Evolutionary conservation across 192 early-diverging fungal species (phyloP).

Genomic region (Phycomyces blakesleeanus): DNA sequence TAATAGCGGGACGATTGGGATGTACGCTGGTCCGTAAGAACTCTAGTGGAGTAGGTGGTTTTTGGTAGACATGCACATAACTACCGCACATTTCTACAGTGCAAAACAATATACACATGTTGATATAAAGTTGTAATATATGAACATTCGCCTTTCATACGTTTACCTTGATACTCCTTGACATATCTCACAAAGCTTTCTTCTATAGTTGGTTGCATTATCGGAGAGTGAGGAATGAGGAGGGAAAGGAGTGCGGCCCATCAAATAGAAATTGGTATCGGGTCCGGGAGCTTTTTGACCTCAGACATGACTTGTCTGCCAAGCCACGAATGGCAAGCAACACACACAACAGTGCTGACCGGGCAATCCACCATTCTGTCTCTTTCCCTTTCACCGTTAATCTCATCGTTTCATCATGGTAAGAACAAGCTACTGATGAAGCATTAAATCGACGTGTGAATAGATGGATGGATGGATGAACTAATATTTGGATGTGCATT

Average conservation of each 20-base stretch:
- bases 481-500: slow-evolving; percentile 26
- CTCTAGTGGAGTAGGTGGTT: slow-evolving; percentile 39
- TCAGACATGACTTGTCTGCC: background rate
- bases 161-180: slow-evolving; percentile 28
- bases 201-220: slow-evolving; percentile 5
- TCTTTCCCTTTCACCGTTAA: slow-evolving; percentile 26
- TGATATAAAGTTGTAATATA: background rate
- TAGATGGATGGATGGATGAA: slow-evolving; percentile 29
- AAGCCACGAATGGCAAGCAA: background rate
- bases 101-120: too few relatives aligned
- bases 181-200: slow-evolving; percentile 4
- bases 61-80: slow-evolving; percentile 6
- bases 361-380: slow-evolving; percentile 15
- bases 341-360: background rate
- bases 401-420: slow-evolving; percentile 10
- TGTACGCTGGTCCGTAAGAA: slow-evolving; percentile 39
- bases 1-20: slow-evolving; percentile 42
- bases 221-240: background rate
- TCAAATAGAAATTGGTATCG: too few relatives aligned
- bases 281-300: too few relatives aligned
- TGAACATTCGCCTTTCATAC: background rate
- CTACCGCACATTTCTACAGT: slow-evolving; percentile 30
- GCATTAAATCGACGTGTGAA: slow-evolving; percentile 2
- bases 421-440: background rate
- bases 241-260: too few relatives aligned